Conservation (phyloP, 805 yeast genomes). For the Saccharomycopsis sp. region DNA sequence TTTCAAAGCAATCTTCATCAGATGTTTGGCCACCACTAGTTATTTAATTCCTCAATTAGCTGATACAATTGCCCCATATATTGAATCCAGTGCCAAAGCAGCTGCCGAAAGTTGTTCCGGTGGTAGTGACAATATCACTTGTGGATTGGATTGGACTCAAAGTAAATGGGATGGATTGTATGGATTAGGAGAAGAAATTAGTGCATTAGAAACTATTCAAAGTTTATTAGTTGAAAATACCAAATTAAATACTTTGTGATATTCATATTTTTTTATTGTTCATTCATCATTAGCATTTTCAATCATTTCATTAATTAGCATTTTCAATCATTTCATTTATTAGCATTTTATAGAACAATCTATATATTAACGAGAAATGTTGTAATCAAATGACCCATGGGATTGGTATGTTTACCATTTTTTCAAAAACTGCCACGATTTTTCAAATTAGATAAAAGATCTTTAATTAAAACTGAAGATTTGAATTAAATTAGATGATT, state of each 20-base stretch:
- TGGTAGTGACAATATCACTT: conserved; percentile 65
- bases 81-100: conserved; percentile 45
- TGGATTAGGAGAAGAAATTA: conserved; percentile 76
- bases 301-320: neutral
- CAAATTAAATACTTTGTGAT: neutral
- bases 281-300: neutral
- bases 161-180: conserved; percentile 51
- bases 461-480: too few species aligned
- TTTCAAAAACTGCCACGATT: too few species aligned
- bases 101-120: conserved; percentile 68
- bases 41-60: conserved; percentile 40
- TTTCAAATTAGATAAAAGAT: too few species aligned
- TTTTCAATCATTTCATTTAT: neutral
- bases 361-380: neutral
- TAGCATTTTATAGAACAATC: too few species aligned
- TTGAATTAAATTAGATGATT: too few species aligned
- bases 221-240: conserved; percentile 25
- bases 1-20: conserved; percentile 58
- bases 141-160: conserved; percentile 60
- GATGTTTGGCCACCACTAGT: conserved; percentile 52
- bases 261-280: too few species aligned
- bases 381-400: too few species aligned
- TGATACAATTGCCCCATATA: conserved; percentile 30
- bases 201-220: conserved; percentile 56
- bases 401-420: too few species aligned